Evolutionary conservation across 2,329 filamentous ascomycete species (phyloP), one percentile per base, ranked within the genome.

Genomic region (Xylaria hypoxylon): DNA sequence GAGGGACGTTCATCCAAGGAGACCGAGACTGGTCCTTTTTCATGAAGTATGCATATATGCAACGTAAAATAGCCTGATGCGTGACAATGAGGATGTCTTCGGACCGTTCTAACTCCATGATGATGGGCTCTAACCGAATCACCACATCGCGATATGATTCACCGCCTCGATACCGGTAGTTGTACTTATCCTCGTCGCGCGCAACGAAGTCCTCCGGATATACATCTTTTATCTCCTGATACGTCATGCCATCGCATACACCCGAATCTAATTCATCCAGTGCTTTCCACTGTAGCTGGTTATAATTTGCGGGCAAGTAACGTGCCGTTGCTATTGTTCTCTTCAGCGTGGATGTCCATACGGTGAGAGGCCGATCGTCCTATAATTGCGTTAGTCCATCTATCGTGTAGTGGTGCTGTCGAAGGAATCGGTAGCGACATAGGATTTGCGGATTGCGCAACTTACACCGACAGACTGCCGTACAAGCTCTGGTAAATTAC

Each of bases 41-140:
- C 92, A 97, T 97, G 79, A 98, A 99, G 80, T 99, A 99, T 33
- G 96, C 93, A 77, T 98, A 99, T 75, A 99, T 97, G 83, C 96
- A 99, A 66, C 96, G 89, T 69, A 99, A 85, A 38, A 99, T 95
- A 15, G 96, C 96, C 81, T 99, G 96, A 79, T 99, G 96, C 3
- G 96, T 98, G 68, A 99, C 94, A 73, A 99, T 98, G 67, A 99
- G 89, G 72, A 99, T 97, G 77, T 99, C 96, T 80, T 98, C 96
- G 73, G 91, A 93, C 69, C 96, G 89, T 80, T 99, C 96, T 59
- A 99, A 85, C 79, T 99, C 96, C 96, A 99, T 99, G 81, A 99
- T 99, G 80, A 99, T 99, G 68, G 96, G 96, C 77, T 99, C 96
- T 0, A 99, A 89, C 0, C 96, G 93, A 75, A 97, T 98, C 45